Base-by-base conservation (phyloP, 1,139 yeast species). In the Zygosaccharomyces sapae region DNA sequence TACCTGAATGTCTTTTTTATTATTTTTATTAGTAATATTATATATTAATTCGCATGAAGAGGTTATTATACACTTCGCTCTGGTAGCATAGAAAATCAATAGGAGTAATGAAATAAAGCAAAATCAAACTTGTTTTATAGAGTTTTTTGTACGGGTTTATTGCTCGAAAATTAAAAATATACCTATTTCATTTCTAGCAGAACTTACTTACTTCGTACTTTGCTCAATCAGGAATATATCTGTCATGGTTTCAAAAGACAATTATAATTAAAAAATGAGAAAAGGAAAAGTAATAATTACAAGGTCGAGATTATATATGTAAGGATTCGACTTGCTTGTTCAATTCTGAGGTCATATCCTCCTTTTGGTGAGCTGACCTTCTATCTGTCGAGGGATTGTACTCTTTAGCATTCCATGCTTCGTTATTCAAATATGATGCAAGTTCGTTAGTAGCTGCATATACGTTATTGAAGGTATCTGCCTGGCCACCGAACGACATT, bases 401-500 rank as follows among this genome's bases (percentile, higher is more conserved):
- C 7, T 53, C 53, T 25, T 54, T 52, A 34, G 52, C 45, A 44
- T 52, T 52, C 64, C 63, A 61, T 41, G 55, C 52, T 35, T 69
- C 58, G 33, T 62, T 62, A 37, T 58, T 58, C 13, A 55, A 46
- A 45, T 67, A 68, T 13, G 68, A 60, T 3, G 70, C 57, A 9
- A 69, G 65, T 22, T 62, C 65, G 37, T 55, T 59, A 20, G 47
- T 56, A 16, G 60, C 58, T 12, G 57, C 56, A 45, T 57, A 55
- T 1, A 49, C 46, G 30, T 56, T 56, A 24, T 58, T 60, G 34
- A 55, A 57, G 30, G 64, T 69, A 24, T 43, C 54, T 24, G 43
- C 52, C 41, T 51, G 51, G 33, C 61, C 68, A 36, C 67, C 72
- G 54, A 73, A 75, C 1, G 80, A 75, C 52, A 76, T 62, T 34